Conservation (phyloP, 169 alveolate genomes). For the Hepatocystis sp. region DNA sequence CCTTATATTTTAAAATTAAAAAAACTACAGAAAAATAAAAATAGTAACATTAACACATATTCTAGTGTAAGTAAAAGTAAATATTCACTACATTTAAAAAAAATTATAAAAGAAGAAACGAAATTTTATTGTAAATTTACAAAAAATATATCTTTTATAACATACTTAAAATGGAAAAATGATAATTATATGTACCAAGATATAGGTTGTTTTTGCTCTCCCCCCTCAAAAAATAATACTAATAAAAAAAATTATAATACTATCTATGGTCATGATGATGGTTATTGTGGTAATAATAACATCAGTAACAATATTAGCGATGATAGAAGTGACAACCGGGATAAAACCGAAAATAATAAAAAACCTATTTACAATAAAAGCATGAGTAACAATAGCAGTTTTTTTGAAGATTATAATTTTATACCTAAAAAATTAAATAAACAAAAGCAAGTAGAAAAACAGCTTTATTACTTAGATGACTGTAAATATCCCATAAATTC, state of each 20-base stretch:
- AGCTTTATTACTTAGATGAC: slow-evolving; percentile 10
- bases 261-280: too few relatives aligned
- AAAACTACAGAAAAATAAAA: too few relatives aligned
- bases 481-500: slow-evolving; percentile 18
- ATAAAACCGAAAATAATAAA: too few relatives aligned
- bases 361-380: too few relatives aligned
- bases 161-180: background rate
- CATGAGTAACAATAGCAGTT: background rate
- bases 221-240: background rate
- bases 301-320: too few relatives aligned
- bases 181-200: background rate
- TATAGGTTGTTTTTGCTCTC: too few relatives aligned
- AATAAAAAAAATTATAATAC: background rate
- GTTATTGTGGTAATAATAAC: too few relatives aligned
- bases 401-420: background rate
- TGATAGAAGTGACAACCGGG: too few relatives aligned
- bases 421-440: background rate
- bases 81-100: too few relatives aligned
- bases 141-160: slow-evolving; percentile 20
- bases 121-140: background rate
- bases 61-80: too few relatives aligned
- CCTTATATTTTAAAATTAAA: too few relatives aligned
- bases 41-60: too few relatives aligned
- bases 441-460: background rate
- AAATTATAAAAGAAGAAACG: background rate